Conservation (phyloP, 1,139 yeast species). For the Sugiyamaella castrensis region DNA sequence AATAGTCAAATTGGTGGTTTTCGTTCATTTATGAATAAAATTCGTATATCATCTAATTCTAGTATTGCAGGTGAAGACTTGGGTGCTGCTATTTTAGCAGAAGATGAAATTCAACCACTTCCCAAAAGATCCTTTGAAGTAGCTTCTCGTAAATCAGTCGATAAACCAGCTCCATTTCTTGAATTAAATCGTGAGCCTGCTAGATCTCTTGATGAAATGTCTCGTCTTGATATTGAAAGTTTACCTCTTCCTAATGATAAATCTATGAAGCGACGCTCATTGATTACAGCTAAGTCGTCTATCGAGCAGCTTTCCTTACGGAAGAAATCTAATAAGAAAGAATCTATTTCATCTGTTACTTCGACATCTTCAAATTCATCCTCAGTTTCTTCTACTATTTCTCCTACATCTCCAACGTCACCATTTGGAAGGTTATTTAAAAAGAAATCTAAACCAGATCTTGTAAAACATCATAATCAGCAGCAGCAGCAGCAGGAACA, state of each 20-base stretch:
- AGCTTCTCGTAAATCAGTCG: constrained; percentile 1
- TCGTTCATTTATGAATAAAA: constrained; percentile 8
- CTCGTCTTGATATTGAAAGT: background rate
- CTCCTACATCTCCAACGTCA: constrained; percentile 10
- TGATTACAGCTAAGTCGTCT: constrained; percentile 32
- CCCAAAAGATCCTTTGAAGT: background rate
- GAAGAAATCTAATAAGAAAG: constrained; percentile 12
- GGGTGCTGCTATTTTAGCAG: constrained; percentile 22
- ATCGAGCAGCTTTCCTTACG: constrained; percentile 26
- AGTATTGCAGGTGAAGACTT: constrained; percentile 23
- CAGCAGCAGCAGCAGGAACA: constrained; percentile 4
- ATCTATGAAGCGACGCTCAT: constrained; percentile 27
- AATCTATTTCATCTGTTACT: constrained; percentile 13
- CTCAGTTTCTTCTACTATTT: constrained; percentile 11
- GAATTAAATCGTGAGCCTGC: background rate
- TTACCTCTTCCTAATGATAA: constrained; percentile 10
- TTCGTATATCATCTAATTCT: constrained; percentile 11
- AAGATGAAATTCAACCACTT: background rate
- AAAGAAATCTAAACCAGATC: constrained; percentile 18
- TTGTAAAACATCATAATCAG: background rate
- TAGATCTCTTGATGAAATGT: background rate
- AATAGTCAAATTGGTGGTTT: background rate
- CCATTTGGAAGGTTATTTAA: constrained; percentile 26
- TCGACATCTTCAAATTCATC: constrained; percentile 12
- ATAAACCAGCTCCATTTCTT: constrained; percentile 1